phyloP scores from a whole-genome alignment of 208 protist genomes.

The Balamuthia mandrillaris region DNA sequence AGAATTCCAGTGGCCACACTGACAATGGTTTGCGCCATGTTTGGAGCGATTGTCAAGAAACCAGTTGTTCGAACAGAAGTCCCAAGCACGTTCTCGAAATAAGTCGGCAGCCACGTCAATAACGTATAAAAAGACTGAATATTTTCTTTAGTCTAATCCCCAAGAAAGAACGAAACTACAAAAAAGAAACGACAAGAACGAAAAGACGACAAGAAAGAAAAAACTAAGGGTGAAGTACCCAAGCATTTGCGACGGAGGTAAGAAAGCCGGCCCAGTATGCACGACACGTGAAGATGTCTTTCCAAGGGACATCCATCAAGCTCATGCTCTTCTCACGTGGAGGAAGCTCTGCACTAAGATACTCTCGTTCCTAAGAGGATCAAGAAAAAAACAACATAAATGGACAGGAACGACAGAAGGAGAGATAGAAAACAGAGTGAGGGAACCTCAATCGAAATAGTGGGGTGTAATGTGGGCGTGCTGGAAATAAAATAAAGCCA shows the following conservation, averaged over 20 bases:
- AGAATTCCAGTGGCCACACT: background rate
- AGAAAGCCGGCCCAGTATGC: conserved; percentile 22
- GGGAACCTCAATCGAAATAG: background rate
- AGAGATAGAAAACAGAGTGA: background rate
- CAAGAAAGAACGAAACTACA: background rate
- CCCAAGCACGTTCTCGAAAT: conserved; percentile 7
- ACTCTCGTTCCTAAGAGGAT: background rate
- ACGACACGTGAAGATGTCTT: background rate
- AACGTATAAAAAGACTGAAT: conserved; percentile 30
- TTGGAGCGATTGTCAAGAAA: conserved; percentile 16
- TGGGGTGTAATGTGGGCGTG: background rate
- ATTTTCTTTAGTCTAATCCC: background rate
- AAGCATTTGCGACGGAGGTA: background rate
- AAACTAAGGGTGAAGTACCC: background rate
- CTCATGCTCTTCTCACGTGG: background rate
- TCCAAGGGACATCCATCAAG: conserved; percentile 4
- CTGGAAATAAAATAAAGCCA: conserved; percentile 23
- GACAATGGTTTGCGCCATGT: background rate
- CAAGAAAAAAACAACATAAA: background rate
- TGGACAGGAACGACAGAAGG: background rate
- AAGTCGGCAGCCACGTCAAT: conserved; percentile 12
- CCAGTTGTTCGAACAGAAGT: background rate
- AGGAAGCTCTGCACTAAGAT: background rate
- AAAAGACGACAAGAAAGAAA: background rate
- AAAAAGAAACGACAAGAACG: background rate